Percentiles rank a stretch among this genome's conserved stretches.
Evolutionary conservation across 768 basidiomycete genomes (phyloP).

Genomic region (Rhodocollybia butyracea): DNA sequence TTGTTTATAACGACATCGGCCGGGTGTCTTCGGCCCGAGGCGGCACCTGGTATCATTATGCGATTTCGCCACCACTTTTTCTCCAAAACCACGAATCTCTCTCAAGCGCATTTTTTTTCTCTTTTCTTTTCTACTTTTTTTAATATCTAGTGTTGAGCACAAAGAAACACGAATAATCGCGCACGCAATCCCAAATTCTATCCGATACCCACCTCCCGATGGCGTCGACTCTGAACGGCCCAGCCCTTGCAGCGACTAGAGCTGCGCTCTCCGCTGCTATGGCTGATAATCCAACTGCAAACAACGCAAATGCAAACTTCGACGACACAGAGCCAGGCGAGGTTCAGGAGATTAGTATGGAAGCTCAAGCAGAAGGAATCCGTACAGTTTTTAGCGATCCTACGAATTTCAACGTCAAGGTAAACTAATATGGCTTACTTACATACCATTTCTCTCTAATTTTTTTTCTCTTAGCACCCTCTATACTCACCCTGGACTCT

Average conservation of each 20-base stretch:
- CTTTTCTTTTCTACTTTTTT: background rate
- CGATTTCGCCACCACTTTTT: no score
- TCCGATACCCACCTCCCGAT: constrained; percentile 19
- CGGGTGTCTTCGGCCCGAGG: no score
- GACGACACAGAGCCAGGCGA: constrained; percentile 70
- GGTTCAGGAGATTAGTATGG: constrained; percentile 85
- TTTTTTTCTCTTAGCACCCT: constrained; percentile 62
- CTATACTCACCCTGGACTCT: constrained; percentile 95
- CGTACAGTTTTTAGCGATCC: constrained; percentile 94
- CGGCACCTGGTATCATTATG: no score
- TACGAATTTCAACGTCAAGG: constrained; percentile 95
- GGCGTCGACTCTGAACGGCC: constrained; percentile 53
- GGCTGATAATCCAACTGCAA: constrained; percentile 45
- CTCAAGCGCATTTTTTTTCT: background rate
- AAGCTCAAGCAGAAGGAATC: constrained; percentile 77
- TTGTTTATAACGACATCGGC: no score
- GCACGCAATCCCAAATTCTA: no score
- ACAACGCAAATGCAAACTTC: constrained; percentile 24
- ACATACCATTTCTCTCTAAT: background rate
- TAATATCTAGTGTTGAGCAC: background rate
- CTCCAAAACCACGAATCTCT: no score
- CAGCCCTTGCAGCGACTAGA: constrained; percentile 75
- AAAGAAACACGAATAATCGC: no score
- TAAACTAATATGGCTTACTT: constrained; percentile 25
- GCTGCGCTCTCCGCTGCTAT: constrained; percentile 75